Evolutionary conservation across 805 yeast species (phyloP), one percentile per base, ranked within the genome.

Genomic region (Pichia membranifaciens): DNA sequence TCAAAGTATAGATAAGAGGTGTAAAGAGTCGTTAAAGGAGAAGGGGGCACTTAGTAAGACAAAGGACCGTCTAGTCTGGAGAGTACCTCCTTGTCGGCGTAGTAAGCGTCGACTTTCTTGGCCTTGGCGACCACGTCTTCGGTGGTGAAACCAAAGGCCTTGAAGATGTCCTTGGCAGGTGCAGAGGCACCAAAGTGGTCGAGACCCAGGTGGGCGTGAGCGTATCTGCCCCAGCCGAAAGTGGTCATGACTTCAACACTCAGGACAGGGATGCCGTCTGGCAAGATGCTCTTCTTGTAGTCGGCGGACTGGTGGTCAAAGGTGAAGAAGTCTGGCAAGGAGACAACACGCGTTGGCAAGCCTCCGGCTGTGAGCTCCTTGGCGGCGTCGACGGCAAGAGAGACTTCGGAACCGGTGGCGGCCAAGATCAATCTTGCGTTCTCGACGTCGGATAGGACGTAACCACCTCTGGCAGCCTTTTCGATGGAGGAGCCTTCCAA

Each of bases 161-260:
- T 79, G 83, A 82, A 93, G 53, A 91, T 78, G 54, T 85, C 87
- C 50, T 72, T 70, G 65, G 84, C 93, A 68, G 87, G 85, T 68
- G 96, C 99, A 51, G 97, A 89, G 53, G 90, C 93, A 79, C 99
- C 99, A 67, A 93, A 93, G 74, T 87, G 81, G 80, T 88, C 81
- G 65, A 93, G 76, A 72, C 97, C 96, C 62, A 91, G 87, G 70
- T 89, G 95, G 76, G 86, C 95, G 74, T 93, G 99, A 51, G 97
- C 80, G 76, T 89, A 93, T 71, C 82, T 86, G 61, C 83, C 75
- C 99, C 99, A 93, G 50, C 96, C 96, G 60, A 78, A 74, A 46
- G 96, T 81, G 48, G 95, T 71, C 81, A 88, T 76, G 45, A 89
- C 98, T 80, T 93, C 99, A 56, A 91, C 87, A 48, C 96, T 87